These are phyloP conservation scores for Epicoccum sorghinum DNA, from an alignment of 2,329 filamentous ascomycete species.

Conservation along the genomic window DNA sequence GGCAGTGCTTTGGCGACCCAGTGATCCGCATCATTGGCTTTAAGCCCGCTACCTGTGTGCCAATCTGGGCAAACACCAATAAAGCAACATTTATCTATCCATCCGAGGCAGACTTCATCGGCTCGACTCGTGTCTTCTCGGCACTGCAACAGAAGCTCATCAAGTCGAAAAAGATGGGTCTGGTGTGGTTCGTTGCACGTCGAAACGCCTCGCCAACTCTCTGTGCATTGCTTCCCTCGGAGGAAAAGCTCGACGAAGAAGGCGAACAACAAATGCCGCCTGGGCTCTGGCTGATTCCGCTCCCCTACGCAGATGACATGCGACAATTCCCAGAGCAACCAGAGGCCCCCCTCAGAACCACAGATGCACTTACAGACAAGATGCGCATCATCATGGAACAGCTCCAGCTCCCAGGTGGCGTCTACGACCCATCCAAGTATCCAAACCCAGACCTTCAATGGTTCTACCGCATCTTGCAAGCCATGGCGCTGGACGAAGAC, in stretches of 20 bases:
- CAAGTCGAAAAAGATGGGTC: constrained; percentile 76
- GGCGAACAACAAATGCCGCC: constrained; percentile 75
- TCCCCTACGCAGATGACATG: constrained; percentile 90
- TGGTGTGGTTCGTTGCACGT: constrained; percentile 89
- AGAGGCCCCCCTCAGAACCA: constrained; percentile 51
- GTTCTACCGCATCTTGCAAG: constrained; percentile 95
- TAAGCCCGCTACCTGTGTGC: constrained; percentile 77
- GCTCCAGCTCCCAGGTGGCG: constrained; percentile 82
- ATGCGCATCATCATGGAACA: constrained; percentile 87
- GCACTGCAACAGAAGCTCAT: constrained; percentile 88
- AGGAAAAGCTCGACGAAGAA: constrained; percentile 65
- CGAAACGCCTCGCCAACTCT: constrained; percentile 79
- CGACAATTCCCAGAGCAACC: constrained; percentile 72
- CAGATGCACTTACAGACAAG: constrained; percentile 74
- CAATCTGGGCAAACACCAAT: constrained; percentile 82
- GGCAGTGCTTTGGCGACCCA: constrained; percentile 76
- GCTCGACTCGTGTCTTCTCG: constrained; percentile 90
- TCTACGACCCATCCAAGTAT: constrained; percentile 85
- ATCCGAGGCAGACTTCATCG: constrained; percentile 85
- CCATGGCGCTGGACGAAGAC: constrained; percentile 89
- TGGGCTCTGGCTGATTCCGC: constrained; percentile 84
- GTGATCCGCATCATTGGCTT: constrained; percentile 91
- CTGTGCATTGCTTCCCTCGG: constrained; percentile 80
- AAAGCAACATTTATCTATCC: constrained; percentile 94
- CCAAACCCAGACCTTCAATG: constrained; percentile 93